phyloP scores from a whole-genome alignment of 805 yeast species.

The Pichia eremophila region DNA sequence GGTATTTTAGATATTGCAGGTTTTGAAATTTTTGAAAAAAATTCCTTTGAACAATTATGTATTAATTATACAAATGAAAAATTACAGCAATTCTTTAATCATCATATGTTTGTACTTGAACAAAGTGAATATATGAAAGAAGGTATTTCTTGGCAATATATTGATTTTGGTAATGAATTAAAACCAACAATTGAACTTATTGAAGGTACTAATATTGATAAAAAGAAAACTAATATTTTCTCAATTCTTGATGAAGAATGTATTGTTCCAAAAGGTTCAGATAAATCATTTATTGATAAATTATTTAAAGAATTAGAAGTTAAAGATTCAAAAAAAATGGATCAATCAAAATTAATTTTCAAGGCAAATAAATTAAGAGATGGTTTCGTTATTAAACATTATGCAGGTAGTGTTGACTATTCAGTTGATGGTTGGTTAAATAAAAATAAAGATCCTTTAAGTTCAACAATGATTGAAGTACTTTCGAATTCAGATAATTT shows the following conservation, averaged over 20 bases:
- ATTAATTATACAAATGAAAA: slow-evolving; percentile 54
- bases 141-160: slow-evolving; percentile 58
- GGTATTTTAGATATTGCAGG: slow-evolving; percentile 58
- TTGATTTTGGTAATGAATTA: slow-evolving; percentile 90
- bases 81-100: slow-evolving; percentile 52
- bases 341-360: slow-evolving; percentile 37
- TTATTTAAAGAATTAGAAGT: slow-evolving; percentile 56
- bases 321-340: slow-evolving; percentile 15
- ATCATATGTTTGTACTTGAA: slow-evolving; percentile 51
- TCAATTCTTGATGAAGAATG: slow-evolving; percentile 91
- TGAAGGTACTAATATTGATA: slow-evolving; percentile 45
- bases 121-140: slow-evolving; percentile 52
- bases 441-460: slow-evolving; percentile 89
- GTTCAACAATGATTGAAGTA: slow-evolving; percentile 58
- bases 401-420: slow-evolving; percentile 96
- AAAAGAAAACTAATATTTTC: slow-evolving; percentile 60
- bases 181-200: slow-evolving; percentile 92
- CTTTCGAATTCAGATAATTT: slow-evolving; percentile 47
- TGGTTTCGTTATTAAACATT: slow-evolving; percentile 81
- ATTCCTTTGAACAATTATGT: slow-evolving; percentile 53
- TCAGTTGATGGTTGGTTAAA: slow-evolving; percentile 87
- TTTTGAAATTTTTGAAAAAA: slow-evolving; percentile 47
- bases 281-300: slow-evolving; percentile 73
- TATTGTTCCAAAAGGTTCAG: slow-evolving; percentile 84
- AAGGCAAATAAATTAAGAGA: slow-evolving; percentile 62